phyloP scores from a whole-genome alignment of 2,329 filamentous ascomycete species.

The Claviceps paspali region DNA sequence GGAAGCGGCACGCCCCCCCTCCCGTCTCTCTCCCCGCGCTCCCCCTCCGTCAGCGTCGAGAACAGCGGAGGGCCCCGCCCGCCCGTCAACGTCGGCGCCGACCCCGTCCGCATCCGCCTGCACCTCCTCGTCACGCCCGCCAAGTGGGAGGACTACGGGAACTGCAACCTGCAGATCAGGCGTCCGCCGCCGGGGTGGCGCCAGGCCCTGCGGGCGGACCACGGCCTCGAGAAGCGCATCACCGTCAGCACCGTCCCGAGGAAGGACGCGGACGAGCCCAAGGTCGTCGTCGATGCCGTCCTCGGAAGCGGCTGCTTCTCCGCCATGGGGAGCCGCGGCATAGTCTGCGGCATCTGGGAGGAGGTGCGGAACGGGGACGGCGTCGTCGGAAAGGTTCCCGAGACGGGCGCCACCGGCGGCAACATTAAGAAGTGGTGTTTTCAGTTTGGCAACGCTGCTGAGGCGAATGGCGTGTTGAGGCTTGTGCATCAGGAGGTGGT shows the following conservation, averaged over 20 bases:
- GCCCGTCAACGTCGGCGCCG: slow-evolving; percentile 43
- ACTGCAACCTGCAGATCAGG: slow-evolving; percentile 69
- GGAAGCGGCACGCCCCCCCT: no score
- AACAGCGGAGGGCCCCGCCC: slow-evolving; percentile 32
- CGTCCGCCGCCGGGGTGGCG: slow-evolving; percentile 49
- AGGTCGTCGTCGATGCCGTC: slow-evolving; percentile 66
- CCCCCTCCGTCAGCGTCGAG: slow-evolving; percentile 41
- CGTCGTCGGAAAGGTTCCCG: slow-evolving; percentile 34
- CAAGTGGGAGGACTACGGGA: slow-evolving; percentile 86
- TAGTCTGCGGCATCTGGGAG: slow-evolving; percentile 81
- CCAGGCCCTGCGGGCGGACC: slow-evolving; percentile 42
- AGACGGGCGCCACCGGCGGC: slow-evolving; percentile 35
- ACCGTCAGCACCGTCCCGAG: slow-evolving; percentile 59
- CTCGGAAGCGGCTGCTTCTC: slow-evolving; percentile 76
- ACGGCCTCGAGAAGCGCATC: slow-evolving; percentile 70
- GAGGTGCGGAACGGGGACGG: slow-evolving; percentile 50
- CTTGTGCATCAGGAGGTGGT: slow-evolving; percentile 42
- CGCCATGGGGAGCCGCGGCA: slow-evolving; percentile 66
- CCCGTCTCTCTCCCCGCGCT: slow-evolving; percentile 36
- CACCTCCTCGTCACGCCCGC: slow-evolving; percentile 62
- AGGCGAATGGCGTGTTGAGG: slow-evolving; percentile 40
- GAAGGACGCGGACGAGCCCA: slow-evolving; percentile 37
- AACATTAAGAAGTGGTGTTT: slow-evolving; percentile 50
- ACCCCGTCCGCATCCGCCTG: slow-evolving; percentile 69
- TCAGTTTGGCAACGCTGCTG: slow-evolving; percentile 36